phyloP scores from a whole-genome alignment of 371 early-diverging fungal genomes.

The Mucor velutinosus region DNA sequence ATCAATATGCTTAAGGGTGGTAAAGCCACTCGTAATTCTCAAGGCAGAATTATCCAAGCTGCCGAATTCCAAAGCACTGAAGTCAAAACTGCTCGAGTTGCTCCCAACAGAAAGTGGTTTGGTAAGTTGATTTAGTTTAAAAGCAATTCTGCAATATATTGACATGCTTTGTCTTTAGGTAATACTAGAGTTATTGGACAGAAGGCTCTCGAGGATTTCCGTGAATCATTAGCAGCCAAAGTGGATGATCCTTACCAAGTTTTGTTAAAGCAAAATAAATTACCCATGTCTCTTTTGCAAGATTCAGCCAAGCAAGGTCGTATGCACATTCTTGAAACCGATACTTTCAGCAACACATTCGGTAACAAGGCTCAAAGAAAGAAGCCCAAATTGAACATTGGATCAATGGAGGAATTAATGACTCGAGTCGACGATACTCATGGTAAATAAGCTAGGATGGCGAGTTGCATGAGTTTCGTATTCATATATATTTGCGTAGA shows the following conservation, averaged over 20 bases:
- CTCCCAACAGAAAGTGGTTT: slow-evolving; percentile 98
- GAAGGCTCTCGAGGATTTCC: slow-evolving; percentile 87
- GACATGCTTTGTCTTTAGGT: slow-evolving; percentile 42
- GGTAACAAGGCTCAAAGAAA: slow-evolving; percentile 95
- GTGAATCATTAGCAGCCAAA: slow-evolving; percentile 88
- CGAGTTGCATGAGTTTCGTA: not conserved
- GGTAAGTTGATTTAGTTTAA: slow-evolving; percentile 53
- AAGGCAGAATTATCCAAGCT: slow-evolving; percentile 94
- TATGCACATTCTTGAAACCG: slow-evolving; percentile 93
- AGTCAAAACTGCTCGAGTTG: slow-evolving; percentile 83
- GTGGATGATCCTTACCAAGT: slow-evolving; percentile 97
- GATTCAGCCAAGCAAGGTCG: slow-evolving; percentile 81
- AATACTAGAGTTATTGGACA: slow-evolving; percentile 96
- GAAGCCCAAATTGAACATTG: slow-evolving; percentile 80
- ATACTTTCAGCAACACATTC: slow-evolving; percentile 90
- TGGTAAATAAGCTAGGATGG: slow-evolving; percentile 34
- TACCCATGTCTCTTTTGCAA: slow-evolving; percentile 95
- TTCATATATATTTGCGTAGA: slow-evolving; percentile 38
- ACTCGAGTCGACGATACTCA: slow-evolving; percentile 63
- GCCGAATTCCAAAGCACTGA: slow-evolving; percentile 92
- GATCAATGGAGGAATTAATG: slow-evolving; percentile 85
- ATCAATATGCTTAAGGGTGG: slow-evolving; percentile 95
- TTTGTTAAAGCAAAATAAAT: slow-evolving; percentile 92
- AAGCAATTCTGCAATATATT: not conserved
- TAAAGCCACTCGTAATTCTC: slow-evolving; percentile 81